phyloP scores from a whole-genome alignment of 2,329 filamentous ascomycete species.

The Hypocreales sp. region DNA sequence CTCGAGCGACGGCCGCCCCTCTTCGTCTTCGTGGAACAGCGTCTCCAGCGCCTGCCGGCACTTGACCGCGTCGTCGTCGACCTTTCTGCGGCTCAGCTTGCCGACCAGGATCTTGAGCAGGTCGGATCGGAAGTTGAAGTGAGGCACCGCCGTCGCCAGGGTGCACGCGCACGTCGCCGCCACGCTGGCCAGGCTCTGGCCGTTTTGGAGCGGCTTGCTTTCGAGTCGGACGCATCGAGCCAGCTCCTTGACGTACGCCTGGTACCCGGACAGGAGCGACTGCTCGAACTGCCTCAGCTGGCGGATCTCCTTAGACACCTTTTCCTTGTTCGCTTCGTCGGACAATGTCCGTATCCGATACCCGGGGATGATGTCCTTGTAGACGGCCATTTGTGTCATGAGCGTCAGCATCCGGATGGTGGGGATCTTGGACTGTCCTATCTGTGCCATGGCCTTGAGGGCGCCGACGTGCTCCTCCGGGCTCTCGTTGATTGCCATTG shows the following conservation, averaged over 20 bases:
- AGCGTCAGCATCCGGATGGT: conserved; percentile 76
- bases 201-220: conserved; percentile 19
- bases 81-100: conserved; percentile 58
- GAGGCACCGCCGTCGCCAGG: conserved; percentile 66
- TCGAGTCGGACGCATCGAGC: conserved; percentile 48
- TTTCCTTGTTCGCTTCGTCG: conserved; percentile 60
- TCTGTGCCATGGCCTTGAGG: conserved; percentile 62
- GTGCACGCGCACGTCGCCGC: conserved; percentile 78
- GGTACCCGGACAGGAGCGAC: conserved; percentile 70
- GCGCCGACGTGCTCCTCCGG: conserved; percentile 78
- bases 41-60: conserved; percentile 66
- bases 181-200: conserved; percentile 46
- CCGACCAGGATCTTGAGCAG: conserved; percentile 75
- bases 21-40: conserved; percentile 75
- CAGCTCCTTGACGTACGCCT: conserved; percentile 66
- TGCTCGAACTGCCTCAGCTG: conserved; percentile 76
- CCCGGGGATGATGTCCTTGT: conserved; percentile 91
- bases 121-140: conserved; percentile 93
- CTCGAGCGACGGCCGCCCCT: conserved; percentile 77
- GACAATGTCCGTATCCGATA: conserved; percentile 78
- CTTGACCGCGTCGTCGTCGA: conserved; percentile 63
- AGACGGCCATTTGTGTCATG: conserved; percentile 76
- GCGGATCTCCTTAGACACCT: conserved; percentile 84
- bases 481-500: conserved; percentile 69
- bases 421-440: conserved; percentile 52